These are phyloP conservation scores for Solanum chiquidenum DNA, from an alignment of 257 asterid genomes.

Conservation along the genomic window DNA sequence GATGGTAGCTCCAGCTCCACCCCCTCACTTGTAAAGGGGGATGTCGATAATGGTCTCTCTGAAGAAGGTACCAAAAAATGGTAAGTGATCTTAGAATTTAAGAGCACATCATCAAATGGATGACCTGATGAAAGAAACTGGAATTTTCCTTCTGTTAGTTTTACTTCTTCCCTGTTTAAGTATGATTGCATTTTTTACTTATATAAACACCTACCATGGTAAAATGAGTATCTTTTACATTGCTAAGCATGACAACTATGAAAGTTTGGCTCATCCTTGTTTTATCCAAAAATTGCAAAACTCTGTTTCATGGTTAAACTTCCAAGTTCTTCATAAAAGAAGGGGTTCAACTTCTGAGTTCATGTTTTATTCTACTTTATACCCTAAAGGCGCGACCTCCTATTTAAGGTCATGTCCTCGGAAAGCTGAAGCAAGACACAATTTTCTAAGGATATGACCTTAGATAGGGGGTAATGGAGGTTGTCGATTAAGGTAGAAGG, in stretches of 20 bases:
- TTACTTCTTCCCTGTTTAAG: neutral
- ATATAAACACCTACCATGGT: neutral
- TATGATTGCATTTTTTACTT: neutral
- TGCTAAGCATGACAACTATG: neutral
- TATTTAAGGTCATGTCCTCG: neutral
- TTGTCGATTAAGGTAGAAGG: neutral
- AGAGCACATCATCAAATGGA: neutral
- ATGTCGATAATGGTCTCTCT: conserved; percentile 8
- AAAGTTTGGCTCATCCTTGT: neutral
- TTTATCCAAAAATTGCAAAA: neutral
- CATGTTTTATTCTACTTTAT: neutral
- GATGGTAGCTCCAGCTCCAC: conserved; percentile 16
- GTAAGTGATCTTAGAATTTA: conserved; percentile 5
- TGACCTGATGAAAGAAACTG: neutral
- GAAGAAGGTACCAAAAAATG: conserved; percentile 17
- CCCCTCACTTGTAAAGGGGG: conserved; percentile 13
- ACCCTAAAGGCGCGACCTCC: neutral
- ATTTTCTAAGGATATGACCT: neutral
- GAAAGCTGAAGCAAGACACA: neutral
- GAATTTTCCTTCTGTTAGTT: neutral
- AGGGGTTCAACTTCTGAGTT: neutral
- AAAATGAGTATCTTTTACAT: neutral
- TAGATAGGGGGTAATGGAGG: neutral
- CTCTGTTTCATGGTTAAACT: neutral
- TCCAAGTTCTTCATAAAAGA: neutral